Evolutionary conservation across 2,329 filamentous ascomycete genomes (phyloP), one percentile per base, ranked within the genome.

Genomic region (Cladophialophora bantiana): DNA sequence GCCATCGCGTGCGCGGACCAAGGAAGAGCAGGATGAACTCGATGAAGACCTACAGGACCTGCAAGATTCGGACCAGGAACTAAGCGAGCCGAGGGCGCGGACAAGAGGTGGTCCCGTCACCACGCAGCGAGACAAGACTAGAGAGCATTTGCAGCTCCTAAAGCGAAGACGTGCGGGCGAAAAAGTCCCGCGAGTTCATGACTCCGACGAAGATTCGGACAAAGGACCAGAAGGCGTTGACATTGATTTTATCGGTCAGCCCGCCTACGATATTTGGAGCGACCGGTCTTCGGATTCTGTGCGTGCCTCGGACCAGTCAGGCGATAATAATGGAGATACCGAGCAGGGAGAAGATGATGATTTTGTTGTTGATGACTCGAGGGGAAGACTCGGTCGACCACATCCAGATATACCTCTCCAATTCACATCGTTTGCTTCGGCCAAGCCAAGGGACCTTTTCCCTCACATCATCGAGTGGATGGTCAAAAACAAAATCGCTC

Each of bases 401-500:
- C 79, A 83, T 9, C 75, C 82, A 10, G 82, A 83, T 3, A 86
- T 92, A 1, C 91, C 91, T 0, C 81, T 94, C 0, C 81, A 90
- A 72, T 93, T 92, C 75, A 91, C 88, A 0, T 79, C 83, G 3
- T 84, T 90, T 64, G 84, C 87, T 0, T 87, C 88, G 68, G 88
- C 89, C 71, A 90, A 90, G 59, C 80, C 89, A 0, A 89, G 88
- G 70, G 88, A 92, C 45, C 86, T 93, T 58, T 94, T 94, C 79
- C 86, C 85, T 56, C 88, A 89, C 72, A 89, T 87, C 0, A 83
- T 94, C 1, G 90, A 93, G 75, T 94, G 91, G 91, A 89, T 94
- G 78, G 88, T 94, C 2, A 90, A 93, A 73, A 91, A 90, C 74
- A 89, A 90, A 72, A 83, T 95, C 59, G 90, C 93, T 71, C 91